Base-by-base conservation (phyloP, 768 basidiomycete genomes). In the Naematelia encephala region DNA sequence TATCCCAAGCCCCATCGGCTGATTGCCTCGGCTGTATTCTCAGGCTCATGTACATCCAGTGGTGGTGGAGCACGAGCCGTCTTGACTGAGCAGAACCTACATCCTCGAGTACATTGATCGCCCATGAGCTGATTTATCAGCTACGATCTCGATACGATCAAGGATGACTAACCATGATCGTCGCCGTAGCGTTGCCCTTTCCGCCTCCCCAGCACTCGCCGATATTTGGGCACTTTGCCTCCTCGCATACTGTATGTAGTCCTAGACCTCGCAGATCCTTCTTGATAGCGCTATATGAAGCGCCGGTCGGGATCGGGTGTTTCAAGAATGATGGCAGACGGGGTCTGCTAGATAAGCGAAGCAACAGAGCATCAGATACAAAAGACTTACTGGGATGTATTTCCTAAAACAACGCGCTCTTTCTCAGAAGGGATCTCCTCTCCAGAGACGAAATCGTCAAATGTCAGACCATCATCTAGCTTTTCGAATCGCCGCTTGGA, bases 151-250 rank as follows among this genome's bases (percentile, higher is more conserved):
- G 50, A 23, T 5, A 29, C 30, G 19, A 22, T n/a, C n/a, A 48
- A 52, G 29, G 43, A 28, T 34, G 48, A 55, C 82, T 59, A 63
- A 90, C 93, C 96, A 99, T 98, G 75, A 99, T 99, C 2, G 96
- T 99, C 11, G 96, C 96, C 5, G 96, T 99, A 22, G 96, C 96
- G 50, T 84, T 83, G 59, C 85, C 85, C 65, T 87, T 86, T 26
- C 78, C 78, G 8, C 92, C 92, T 43, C 96, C 91, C 96, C 96
- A 99, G 71, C 96, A 99, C 72, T 98, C 94, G n/a, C 94, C 96
- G 56, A 99, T 97, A 71, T 99, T 99, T 0, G 96, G 96, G 81
- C 96, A 99, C 62, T 93, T 84, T 30, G 96, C 96, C 76, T 99
- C 96, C 78, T 99, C 96, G 71, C 96, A 99, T 1, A 99, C 96